A percentile compares a stretch with the other conserved stretches of the same genome.
These are phyloP conservation scores for Aspergillus fumigatiaffinis DNA, from an alignment of 2,329 filamentous ascomycete genomes.

Conservation along the genomic window DNA sequence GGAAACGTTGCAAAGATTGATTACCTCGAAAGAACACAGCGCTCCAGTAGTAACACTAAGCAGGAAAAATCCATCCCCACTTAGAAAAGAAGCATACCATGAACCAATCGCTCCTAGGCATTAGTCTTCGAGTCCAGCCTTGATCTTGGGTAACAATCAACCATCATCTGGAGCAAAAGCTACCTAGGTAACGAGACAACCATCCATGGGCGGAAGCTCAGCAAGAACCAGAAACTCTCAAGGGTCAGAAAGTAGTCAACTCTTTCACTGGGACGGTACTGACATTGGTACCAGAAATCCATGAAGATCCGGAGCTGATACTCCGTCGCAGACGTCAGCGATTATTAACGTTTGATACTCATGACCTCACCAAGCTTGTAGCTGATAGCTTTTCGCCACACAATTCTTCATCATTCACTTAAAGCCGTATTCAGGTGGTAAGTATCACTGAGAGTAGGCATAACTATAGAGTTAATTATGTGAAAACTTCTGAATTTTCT, in stretches of 20 bases:
- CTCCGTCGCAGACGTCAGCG: not conserved
- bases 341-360: not conserved
- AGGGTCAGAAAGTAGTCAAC: not conserved
- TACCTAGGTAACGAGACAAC: not conserved
- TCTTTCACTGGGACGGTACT: not conserved
- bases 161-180: not conserved
- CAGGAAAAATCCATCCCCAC: not conserved
- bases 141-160: not conserved
- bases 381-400: not conserved
- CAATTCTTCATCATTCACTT: not conserved
- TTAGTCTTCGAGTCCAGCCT: too few relatives aligned
- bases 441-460: not conserved
- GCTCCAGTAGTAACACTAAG: not conserved
- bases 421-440: too few relatives aligned
- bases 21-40: not conserved
- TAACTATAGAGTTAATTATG: not conserved
- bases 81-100: not conserved
- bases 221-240: not conserved
- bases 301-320: not conserved
- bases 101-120: too few relatives aligned
- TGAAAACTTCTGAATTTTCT: not conserved
- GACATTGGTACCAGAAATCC: not conserved
- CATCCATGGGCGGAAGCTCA: not conserved
- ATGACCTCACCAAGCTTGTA: not conserved
- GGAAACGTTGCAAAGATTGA: not conserved